phyloP scores from a whole-genome alignment of 352 stramenopile genomes.

The Saprolegnia parasitica region DNA sequence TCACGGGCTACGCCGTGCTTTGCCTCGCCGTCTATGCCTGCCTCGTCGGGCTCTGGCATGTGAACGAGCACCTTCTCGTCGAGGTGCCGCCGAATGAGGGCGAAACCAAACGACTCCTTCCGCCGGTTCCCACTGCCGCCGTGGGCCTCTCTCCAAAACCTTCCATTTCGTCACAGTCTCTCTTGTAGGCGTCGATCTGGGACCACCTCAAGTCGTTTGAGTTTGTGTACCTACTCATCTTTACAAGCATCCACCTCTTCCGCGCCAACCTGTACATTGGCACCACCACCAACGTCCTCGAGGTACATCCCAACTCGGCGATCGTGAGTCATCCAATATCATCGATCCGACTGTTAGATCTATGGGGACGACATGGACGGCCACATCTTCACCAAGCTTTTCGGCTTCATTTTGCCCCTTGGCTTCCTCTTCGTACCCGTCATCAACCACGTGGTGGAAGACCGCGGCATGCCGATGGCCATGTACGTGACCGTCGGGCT shows the following conservation, averaged over 20 bases:
- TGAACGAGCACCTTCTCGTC: conserved; percentile 30
- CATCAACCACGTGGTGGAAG: conserved; percentile 15
- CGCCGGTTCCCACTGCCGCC: not conserved
- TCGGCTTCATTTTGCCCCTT: conserved; percentile 26
- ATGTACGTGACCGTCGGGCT: conserved; percentile 16
- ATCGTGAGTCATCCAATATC: too few species aligned
- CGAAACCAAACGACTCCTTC: not conserved
- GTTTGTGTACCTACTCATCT: conserved; percentile 24
- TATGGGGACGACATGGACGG: conserved; percentile 6
- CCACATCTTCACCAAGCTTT: conserved; percentile 24
- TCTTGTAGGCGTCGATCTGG: not conserved
- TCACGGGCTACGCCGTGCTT: conserved; percentile 24
- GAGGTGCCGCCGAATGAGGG: not conserved
- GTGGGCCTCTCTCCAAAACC: not conserved
- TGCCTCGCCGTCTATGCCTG: conserved; percentile 16
- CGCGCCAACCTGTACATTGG: conserved; percentile 26
- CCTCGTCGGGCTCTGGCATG: conserved; percentile 19
- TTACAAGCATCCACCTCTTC: conserved; percentile 28
- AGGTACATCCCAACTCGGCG: too few species aligned
- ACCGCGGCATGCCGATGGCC: not conserved
- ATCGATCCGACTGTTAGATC: too few species aligned
- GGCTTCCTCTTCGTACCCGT: conserved; percentile 22
- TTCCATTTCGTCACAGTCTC: not conserved
- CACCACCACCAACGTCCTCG: conserved; percentile 13
- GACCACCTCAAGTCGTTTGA: conserved; percentile 4